Evolutionary conservation across 345 rosid genomes (phyloP), one percentile per base, ranked within the genome.

Genomic region (Salix caprea): DNA sequence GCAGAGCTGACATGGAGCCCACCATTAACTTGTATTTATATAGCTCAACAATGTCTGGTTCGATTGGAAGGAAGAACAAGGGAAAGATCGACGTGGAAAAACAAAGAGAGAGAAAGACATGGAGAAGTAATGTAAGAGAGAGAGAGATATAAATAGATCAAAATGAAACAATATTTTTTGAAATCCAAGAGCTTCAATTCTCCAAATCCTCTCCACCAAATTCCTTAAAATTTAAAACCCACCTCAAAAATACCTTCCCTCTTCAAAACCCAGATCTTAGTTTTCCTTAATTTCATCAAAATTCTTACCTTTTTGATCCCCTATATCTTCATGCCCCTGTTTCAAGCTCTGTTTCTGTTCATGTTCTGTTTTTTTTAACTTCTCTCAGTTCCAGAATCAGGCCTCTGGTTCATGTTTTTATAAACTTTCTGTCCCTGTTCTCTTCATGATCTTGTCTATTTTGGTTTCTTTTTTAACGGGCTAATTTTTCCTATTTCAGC

Each of bases 191-290:
- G 74, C 84, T 74, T 79, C 76, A 69, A 58, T 69, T 67, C 77
- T 79, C 78, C 79, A 62, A 79, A 46, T 77, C 71, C 78, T 54
- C 76, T 69, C 64, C 70, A 73, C 73, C 78, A 72, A 79, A 74
- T 78, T 76, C 62, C 36, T 54, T 60, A 26, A 82, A 81, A 82
- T 81, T 74, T 66, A 79, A 73, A 77, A 65, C 85, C 83, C 88
- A 68, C 52, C 70, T 81, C 71, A 70, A 37, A 15, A 34, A 87
- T 82, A 8, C 77, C 85, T 46, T 64, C 78, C 69, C 76, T 85
- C 77, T 76, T 71, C 80, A 69, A 75, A 83, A 76, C 88, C 90
- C 89, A 82, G 84, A 82, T 86, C 86, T 84, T 77, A 76, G 37
- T 77, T 80, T 89, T 77, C 16, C 62, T 15, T 50, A 24, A 28